Evolutionary conservation across 2,329 filamentous ascomycete species (phyloP), one percentile per base, ranked within the genome.

Genomic region (Knufia petricola): DNA sequence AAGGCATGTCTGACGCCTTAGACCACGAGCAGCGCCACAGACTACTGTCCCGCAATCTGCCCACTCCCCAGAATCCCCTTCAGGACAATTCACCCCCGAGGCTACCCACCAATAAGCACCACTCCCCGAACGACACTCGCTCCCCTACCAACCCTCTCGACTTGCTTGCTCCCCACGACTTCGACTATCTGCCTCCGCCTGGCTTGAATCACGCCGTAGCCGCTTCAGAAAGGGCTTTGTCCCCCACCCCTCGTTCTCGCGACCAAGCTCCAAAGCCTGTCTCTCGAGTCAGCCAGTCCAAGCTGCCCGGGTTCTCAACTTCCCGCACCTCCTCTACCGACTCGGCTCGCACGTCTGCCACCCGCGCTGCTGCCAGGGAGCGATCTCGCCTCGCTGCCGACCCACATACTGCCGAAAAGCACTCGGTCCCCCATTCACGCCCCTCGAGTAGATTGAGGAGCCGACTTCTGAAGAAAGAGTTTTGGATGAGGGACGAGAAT

Each of bases 401-500:
- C 30, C 34, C 21, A n/a, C 26, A 31, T 4, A 28, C 24, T 26
- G 50, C 50, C 28, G 47, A 38, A 7, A 12, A 23, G 12, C 37
- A 43, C 4, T 34, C 36, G 28, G n/a, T 77, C 79, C 48, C 71
- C 77, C 56, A 73, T 73, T n/a, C 59, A 64, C 49, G 66, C 66
- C 53, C 52, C n/a, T 62, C 76, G 47, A 69, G 70, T 43, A 82
- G 85, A 57, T 84, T 95, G 73, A 81, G 84, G 53, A 85, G 87
- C 59, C 88, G 90, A 61, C 82, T 98, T 6, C 70, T 96, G 39
- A 94, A 86, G 63, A 92, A 89, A 61, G 89, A 96, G 58, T 96
- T 95, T 59, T 96, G 90, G 92, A 98, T 98, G 92, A 86, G 88
- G 51, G 92, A 98, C 63, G 92, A 96, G 61, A 95, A 94, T 54